Conservation (phyloP, 805 yeast genomes). For the Spathaspora boniae region DNA sequence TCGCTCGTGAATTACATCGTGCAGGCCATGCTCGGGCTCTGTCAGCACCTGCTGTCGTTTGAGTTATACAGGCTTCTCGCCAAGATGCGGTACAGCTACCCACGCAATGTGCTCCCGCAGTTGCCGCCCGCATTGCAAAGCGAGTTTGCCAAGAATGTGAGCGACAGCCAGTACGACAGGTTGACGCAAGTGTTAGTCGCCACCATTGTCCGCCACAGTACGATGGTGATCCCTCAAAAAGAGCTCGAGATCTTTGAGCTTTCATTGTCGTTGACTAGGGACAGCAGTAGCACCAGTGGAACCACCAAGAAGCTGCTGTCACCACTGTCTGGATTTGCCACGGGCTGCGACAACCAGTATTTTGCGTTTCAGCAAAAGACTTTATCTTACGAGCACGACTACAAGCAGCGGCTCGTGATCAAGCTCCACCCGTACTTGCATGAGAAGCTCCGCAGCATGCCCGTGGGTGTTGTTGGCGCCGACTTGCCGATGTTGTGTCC, state of each 20-base stretch:
- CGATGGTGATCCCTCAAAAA: conserved; percentile 2
- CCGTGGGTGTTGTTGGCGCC: conserved; percentile 5
- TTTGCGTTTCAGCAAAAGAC: too few species aligned
- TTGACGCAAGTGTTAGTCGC: conserved; percentile 7
- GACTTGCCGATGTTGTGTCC: conserved; percentile 38
- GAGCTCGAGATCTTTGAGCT: too few species aligned
- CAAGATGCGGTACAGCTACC: conserved; percentile 2
- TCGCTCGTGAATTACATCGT: conserved; percentile 6
- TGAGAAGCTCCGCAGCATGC: not conserved
- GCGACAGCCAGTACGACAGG: conserved; percentile 7
- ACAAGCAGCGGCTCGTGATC: too few species aligned
- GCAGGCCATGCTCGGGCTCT: conserved; percentile 1
- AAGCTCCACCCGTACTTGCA: conserved; percentile 21
- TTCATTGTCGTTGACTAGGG: too few species aligned
- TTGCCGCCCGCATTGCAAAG: not conserved
- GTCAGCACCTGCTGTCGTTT: conserved; percentile 7
- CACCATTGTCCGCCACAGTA: conserved; percentile 10
- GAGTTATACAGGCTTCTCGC: conserved; percentile 1
- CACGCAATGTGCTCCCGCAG: conserved; percentile 2
- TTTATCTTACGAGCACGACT: too few species aligned
- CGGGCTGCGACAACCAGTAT: too few species aligned
- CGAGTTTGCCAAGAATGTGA: conserved; percentile 4
- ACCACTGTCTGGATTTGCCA: too few species aligned
- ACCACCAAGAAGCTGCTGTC: too few species aligned
- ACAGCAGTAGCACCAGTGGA: too few species aligned